These are phyloP conservation scores for Pachyrhizus erosus DNA, from an alignment of 306 rosid species.

Conservation along the genomic window DNA sequence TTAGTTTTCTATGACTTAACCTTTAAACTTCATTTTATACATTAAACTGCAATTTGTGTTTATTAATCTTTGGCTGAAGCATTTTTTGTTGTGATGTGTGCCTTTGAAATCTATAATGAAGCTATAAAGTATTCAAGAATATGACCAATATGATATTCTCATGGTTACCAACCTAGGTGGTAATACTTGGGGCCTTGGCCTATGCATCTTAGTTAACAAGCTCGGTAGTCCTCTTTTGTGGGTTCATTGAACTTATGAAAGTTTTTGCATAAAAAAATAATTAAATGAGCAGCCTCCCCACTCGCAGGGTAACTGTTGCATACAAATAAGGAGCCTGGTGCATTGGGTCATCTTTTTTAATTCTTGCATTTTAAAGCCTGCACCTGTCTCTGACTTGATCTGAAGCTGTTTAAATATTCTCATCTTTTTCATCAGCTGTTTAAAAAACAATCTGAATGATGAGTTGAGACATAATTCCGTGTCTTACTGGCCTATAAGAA, in stretches of 20 bases:
- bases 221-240: too few relatives aligned
- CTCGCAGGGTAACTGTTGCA: too few relatives aligned
- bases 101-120: slow-evolving; percentile 9
- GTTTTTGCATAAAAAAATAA: too few relatives aligned
- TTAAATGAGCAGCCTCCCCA: too few relatives aligned
- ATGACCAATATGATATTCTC: too few relatives aligned
- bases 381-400: not conserved
- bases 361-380: not conserved
- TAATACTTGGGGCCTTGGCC: too few relatives aligned
- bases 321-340: too few relatives aligned
- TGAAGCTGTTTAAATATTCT: not conserved
- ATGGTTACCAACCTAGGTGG: too few relatives aligned
- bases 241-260: too few relatives aligned
- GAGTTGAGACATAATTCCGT: too few relatives aligned
- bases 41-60: slow-evolving; percentile 24
- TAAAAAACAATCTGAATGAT: not conserved
- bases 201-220: too few relatives aligned
- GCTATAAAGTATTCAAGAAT: slow-evolving; percentile 6
- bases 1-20: slow-evolving; percentile 56
- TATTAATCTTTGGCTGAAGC: not conserved
- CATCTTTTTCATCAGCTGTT: not conserved
- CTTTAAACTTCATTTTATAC: slow-evolving; percentile 14
- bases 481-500: not conserved
- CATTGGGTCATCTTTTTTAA: not conserved
- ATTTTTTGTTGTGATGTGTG: not conserved